These are phyloP conservation scores for Debaryomyces hansenii DNA, from an alignment of 805 yeast genomes.

Conservation along the genomic window DNA sequence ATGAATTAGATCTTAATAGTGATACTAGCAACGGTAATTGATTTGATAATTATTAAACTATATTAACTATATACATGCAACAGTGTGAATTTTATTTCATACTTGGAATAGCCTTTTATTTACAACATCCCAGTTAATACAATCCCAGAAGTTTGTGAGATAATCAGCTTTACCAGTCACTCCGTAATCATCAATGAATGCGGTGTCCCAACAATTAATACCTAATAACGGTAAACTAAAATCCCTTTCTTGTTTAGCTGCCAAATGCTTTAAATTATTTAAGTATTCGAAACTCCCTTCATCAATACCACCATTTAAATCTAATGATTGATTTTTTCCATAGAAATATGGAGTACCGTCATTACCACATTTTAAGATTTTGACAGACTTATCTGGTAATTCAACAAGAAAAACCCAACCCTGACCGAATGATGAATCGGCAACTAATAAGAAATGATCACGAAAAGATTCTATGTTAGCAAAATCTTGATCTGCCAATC, in stretches of 20 bases:
- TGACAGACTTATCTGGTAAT: constrained; percentile 56
- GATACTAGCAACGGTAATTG: neutral
- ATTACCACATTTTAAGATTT: constrained; percentile 57
- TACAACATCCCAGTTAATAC: constrained; percentile 81
- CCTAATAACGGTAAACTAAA: constrained; percentile 73
- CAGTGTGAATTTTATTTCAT: constrained; percentile 6
- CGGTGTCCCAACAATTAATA: constrained; percentile 84
- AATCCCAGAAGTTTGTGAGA: constrained; percentile 70
- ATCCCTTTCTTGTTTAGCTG: constrained; percentile 47
- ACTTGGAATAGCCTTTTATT: constrained; percentile 49
- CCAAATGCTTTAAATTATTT: constrained; percentile 42
- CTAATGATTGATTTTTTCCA: constrained; percentile 68
- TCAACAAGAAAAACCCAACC: constrained; percentile 81
- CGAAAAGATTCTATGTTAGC: constrained; percentile 50
- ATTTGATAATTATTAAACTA: neutral
- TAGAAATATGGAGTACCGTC: constrained; percentile 78
- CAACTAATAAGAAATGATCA: constrained; percentile 47
- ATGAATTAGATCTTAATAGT: constrained; percentile 9
- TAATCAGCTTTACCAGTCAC: constrained; percentile 69
- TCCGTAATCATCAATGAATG: constrained; percentile 86
- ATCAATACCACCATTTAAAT: constrained; percentile 71
- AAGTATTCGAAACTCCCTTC: constrained; percentile 52
- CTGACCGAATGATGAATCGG: constrained; percentile 57
- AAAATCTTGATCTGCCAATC: constrained; percentile 33
- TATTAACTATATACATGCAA: constrained; percentile 7